Base-by-base conservation (phyloP, 805 yeast species). In the Spathaspora gorwiae region DNA sequence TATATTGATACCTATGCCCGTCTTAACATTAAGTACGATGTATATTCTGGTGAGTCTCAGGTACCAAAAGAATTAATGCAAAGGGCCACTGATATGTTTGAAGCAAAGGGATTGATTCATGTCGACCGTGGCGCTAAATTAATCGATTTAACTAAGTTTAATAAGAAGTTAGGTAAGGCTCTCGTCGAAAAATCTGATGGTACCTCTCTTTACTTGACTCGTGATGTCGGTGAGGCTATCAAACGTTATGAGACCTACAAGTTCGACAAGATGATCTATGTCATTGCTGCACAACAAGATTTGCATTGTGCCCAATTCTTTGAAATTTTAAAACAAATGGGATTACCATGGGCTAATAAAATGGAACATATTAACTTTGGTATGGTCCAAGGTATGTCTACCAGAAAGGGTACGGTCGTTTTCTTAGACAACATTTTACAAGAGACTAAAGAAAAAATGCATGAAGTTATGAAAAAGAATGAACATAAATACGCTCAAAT, bases 341-440 rank as follows among this genome's bases (percentile, higher is more conserved):
- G 88, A 39, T 81, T 76, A 64, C 84, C 80, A 50, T 94, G 97
- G 97, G 90, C 96, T 41, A 72, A 79, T 52, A 78, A 76, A 47
- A 73, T 92, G 56, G 78, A 76, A 59, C 98, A 92, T 66, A 79
- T 94, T 56, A 92, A 86, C 70, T 94, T 90, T 57, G 99, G 99
- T 67, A 86, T 94, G 95, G 99, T 94, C 42, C 86, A 81, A 61
- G 99, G 99, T 57, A 94, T 94, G 99, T 86, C 96, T 26, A 94
- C 99, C 47, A 84, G 99, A 75, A 87, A 83, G 69, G 99, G 99
- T 55, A 94, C 96, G 32, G 99, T 94, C 51, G 98, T 94, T n/a
- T 94, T 94, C 78, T 78, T 94, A 59, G 97, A 94, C 68, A 85
- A 81, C 60, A 94, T 94, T 56, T 75, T 94, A 56, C 94, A 92